These are phyloP conservation scores for Piromyces finnis DNA, from an alignment of 192 early-diverging fungal genomes.

Conservation along the genomic window DNA sequence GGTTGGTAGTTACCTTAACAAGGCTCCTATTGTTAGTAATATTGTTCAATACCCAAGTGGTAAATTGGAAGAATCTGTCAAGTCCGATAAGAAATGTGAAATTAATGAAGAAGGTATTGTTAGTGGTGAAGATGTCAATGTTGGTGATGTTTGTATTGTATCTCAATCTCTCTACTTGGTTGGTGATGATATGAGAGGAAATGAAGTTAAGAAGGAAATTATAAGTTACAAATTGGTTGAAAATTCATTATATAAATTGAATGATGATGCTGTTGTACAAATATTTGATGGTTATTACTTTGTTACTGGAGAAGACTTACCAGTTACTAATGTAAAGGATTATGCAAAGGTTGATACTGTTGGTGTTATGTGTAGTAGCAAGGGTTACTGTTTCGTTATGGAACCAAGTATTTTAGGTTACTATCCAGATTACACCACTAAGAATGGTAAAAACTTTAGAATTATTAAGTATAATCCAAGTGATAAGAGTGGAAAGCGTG, in stretches of 20 bases:
- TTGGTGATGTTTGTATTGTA: background rate
- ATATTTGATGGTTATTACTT: background rate
- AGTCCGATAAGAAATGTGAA: too few species aligned
- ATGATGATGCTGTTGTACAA: background rate
- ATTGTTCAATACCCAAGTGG: background rate
- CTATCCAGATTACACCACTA: background rate
- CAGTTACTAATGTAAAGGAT: background rate
- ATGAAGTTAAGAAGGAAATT: background rate
- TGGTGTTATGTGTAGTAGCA: background rate
- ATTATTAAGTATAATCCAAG: background rate
- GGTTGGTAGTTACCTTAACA: background rate
- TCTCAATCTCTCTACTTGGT: background rate
- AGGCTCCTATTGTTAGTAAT: too few species aligned
- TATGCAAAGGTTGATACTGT: background rate
- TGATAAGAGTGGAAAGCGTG: background rate
- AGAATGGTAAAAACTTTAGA: background rate
- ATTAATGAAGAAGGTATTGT: background rate
- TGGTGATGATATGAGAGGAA: background rate
- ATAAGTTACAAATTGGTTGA: background rate
- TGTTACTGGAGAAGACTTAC: background rate
- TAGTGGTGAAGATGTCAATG: background rate
- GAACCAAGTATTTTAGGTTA: background rate
- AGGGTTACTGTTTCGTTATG: background rate
- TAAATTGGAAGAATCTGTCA: background rate
- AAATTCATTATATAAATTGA: background rate